Evolutionary conservation across 805 yeast genomes (phyloP).

Genomic region (Lachancea nothofagi): DNA sequence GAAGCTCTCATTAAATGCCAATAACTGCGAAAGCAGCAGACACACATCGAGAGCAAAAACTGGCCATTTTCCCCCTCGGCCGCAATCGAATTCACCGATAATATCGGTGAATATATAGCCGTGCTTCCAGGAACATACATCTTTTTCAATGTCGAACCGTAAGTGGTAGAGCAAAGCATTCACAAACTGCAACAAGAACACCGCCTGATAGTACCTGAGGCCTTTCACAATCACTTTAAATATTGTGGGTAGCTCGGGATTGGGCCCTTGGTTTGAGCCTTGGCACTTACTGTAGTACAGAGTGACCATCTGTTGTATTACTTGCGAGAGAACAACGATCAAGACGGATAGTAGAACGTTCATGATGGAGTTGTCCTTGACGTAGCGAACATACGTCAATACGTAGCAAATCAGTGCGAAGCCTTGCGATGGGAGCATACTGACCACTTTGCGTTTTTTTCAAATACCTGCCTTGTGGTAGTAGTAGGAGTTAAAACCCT

Average conservation of each 20-base stretch:
- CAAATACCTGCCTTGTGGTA: no score
- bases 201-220: constrained; percentile 15
- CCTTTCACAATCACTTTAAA: constrained; percentile 15
- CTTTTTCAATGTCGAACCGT: constrained; percentile 12
- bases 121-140: constrained; percentile 14
- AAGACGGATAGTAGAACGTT: constrained; percentile 16
- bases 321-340: constrained; percentile 7
- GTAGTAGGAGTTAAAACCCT: no score
- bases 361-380: constrained; percentile 20
- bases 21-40: constrained; percentile 11
- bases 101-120: constrained; percentile 16
- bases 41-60: constrained; percentile 16
- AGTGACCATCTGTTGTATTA: constrained; percentile 5
- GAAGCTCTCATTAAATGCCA: constrained; percentile 6
- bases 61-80: constrained; percentile 14
- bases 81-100: constrained; percentile 19
- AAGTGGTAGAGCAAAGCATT: constrained; percentile 14
- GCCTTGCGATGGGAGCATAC: constrained; percentile 2
- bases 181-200: constrained; percentile 15
- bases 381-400: constrained; percentile 19
- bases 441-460: not conserved
- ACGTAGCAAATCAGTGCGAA: constrained; percentile 13
- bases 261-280: constrained; percentile 1
- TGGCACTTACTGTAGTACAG: constrained; percentile 3
- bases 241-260: constrained; percentile 10